Base-by-base conservation (phyloP, 306 rosid genomes). In the Vigna angularis region DNA sequence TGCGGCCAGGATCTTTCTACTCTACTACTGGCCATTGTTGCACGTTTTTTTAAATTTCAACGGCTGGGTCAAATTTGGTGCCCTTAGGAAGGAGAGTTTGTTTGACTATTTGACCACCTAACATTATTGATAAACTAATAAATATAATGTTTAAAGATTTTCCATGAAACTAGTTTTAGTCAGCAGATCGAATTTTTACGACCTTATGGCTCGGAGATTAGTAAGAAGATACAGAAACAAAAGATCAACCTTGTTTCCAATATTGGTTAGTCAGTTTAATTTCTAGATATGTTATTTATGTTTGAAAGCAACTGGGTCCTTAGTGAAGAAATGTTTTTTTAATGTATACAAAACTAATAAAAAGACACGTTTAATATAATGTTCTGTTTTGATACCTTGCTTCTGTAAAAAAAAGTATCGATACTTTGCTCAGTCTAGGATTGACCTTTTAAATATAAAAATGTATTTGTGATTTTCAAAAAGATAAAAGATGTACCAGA, bases 21-120 rank as follows among this genome's bases (percentile, higher is more conserved):
- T 40, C 52, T 49, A 6, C 38, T 34, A 8, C 52, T 14, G 16
- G 4, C 20, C 14, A 10, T 9, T 49, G 45, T 13, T 40, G 9
- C 80, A 75, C 56, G 50, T 22, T 15, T 64, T n/a, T 47, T 17
- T 57, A 15, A 9, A 16, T 6, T 10, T 1, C 9, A 10, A 5
- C 44, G 1, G 14, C 51, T 67, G 58, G 34, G 78, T 82, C 85
- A 82, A 70, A 70, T 4, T 18, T 75, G 69, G 53, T 69, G 34
- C 78, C 68, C 67, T 5, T 6, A 15, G 10, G 64, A 20, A 3
- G 22, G 58, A 52, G 58, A 7, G 26, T 12, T 11, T 3, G 9
- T 34, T 76, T 76, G 64, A 75, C 38, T 26, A 3, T 16, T 10
- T 30, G 17, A 9, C 15, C 26, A 11, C 11, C 9, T 5, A 2